Evolutionary conservation across 148 eudicot species (phyloP).

Genomic region (Cornus kousa): DNA sequence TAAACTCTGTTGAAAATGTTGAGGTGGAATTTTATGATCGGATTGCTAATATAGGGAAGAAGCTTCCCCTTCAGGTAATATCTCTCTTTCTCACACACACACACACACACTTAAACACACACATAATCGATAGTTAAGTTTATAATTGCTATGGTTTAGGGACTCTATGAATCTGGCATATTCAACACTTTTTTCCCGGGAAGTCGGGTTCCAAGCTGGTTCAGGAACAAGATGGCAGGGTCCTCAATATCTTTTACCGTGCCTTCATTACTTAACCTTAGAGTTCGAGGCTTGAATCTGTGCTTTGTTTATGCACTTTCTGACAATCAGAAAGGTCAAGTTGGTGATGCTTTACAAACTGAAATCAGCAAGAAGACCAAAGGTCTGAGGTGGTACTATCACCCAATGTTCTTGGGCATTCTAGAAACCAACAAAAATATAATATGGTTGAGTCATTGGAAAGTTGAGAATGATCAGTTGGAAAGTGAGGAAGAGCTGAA

Average conservation of each 20-base stretch:
- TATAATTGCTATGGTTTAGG: constrained; percentile 6
- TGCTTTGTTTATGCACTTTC: background rate
- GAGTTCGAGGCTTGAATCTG: background rate
- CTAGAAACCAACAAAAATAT: background rate
- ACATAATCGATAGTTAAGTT: too few relatives aligned
- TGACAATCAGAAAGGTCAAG: background rate
- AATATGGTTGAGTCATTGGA: constrained; percentile 1
- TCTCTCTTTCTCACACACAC: background rate
- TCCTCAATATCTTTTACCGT: background rate
- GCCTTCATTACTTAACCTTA: background rate
- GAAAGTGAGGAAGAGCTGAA: background rate
- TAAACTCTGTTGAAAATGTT: background rate
- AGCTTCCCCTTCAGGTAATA: constrained; percentile 4
- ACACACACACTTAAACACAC: background rate
- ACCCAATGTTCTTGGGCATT: background rate
- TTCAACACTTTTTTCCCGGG: background rate
- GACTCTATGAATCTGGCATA: constrained; percentile 4
- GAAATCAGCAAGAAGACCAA: background rate
- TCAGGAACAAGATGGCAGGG: background rate
- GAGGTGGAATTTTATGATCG: constrained; percentile 1
- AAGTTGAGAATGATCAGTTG: background rate
- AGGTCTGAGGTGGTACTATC: background rate
- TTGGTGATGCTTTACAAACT: background rate
- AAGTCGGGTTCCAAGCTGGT: background rate
- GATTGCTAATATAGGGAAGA: background rate